Evolutionary conservation across 2,329 filamentous ascomycete species (phyloP).

Genomic region (Scedosporium dehoogii): DNA sequence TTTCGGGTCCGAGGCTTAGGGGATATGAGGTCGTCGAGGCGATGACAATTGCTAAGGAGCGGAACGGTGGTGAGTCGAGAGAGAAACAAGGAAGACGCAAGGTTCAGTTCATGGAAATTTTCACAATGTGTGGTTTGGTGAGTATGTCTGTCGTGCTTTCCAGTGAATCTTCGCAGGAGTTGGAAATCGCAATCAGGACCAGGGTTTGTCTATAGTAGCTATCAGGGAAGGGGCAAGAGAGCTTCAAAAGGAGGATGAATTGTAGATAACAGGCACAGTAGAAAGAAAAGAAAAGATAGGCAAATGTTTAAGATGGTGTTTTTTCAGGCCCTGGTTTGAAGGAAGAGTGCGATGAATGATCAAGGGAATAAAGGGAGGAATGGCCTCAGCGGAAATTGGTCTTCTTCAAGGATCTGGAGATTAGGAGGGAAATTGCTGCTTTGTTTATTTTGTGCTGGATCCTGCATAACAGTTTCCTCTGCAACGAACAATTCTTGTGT

Average conservation of each 20-base stretch:
- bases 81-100: no score
- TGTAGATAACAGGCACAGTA: not conserved
- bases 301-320: not conserved
- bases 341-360: no score
- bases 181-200: not conserved
- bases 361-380: not conserved
- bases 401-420: not conserved
- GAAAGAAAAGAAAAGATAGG: not conserved
- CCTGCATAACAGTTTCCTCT: not conserved
- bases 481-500: no score
- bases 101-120: no score
- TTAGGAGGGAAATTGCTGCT: constrained; percentile 2
- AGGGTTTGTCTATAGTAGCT: not conserved
- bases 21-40: not conserved
- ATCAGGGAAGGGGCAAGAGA: no score
- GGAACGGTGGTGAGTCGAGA: no score
- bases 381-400: not conserved
- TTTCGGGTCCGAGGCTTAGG: not conserved
- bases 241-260: no score
- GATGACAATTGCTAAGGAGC: not conserved
- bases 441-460: constrained; percentile 7
- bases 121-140: not conserved
- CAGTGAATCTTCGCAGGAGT: not conserved
- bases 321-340: not conserved
- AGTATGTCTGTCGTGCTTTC: not conserved